These are phyloP conservation scores for Cucumis cinereus DNA, from an alignment of 306 rosid genomes.

Conservation along the genomic window DNA sequence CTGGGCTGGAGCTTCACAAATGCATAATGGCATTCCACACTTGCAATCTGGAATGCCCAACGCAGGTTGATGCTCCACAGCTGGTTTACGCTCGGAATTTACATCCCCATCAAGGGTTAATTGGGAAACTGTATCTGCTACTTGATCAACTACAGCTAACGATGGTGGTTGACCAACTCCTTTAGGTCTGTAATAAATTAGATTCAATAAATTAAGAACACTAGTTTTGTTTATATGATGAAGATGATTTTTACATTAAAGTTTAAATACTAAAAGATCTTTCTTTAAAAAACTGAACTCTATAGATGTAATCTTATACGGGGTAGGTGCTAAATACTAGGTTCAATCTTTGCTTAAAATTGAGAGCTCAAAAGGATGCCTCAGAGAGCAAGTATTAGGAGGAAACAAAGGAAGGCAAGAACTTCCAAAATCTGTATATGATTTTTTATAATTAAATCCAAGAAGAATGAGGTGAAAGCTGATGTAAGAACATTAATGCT, in stretches of 20 bases:
- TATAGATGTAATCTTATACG: neutral
- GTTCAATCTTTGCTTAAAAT: neutral
- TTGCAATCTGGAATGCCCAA: conserved; percentile 45
- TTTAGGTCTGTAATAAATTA: conserved; percentile 33
- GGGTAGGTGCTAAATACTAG: neutral
- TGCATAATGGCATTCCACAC: conserved; percentile 99
- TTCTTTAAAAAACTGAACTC: neutral
- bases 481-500: neutral
- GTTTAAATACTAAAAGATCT: neutral
- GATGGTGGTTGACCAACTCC: conserved; percentile 30
- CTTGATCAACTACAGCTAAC: conserved; percentile 27
- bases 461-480: neutral
- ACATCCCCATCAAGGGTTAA: conserved; percentile 36
- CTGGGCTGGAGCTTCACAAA: conserved; percentile 64
- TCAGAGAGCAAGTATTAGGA: neutral
- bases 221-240: neutral
- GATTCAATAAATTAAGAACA: conserved; percentile 3
- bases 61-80: conserved; percentile 27
- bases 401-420: neutral
- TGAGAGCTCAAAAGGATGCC: neutral
- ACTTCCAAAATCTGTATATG: neutral
- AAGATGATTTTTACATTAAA: neutral
- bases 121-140: conserved; percentile 49
- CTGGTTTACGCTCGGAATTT: conserved; percentile 24
- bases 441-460: neutral